Base-by-base conservation (phyloP, 208 protist genomes). In the Tritrichomonas foetus region DNA sequence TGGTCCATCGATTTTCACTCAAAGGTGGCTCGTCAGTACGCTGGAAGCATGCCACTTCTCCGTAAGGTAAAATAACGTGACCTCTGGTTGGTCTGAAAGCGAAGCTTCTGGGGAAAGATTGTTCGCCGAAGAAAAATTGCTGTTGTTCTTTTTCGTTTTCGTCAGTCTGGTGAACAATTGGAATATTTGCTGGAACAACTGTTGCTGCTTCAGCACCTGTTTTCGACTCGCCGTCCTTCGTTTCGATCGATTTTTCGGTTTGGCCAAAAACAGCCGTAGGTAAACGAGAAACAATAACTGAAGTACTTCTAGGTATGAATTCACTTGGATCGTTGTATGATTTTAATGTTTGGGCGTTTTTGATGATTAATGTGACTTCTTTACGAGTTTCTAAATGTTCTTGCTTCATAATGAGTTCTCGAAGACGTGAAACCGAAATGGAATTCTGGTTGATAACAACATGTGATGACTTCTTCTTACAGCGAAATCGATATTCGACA, bases 391-490 rank as follows among this genome's bases (percentile, higher is more conserved):
- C 78, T 5, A 89, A n/a, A 44, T 89, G 78, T 20, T 89, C 78
- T 50, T 89, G 78, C 30, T 89, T n/a, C 30, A 53, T 89, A 20
- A 89, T 89, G 8, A 53, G 47, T n/a, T 53, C 39, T 9, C 44
- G 44, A 49, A 89, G 78, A 44, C 47, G 78, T 3, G 33, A 53
- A n/a, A 89, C 20, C 33, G 78, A 16, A 39, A 89, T n/a, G 0
- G 47, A 44, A 3, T 44, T n/a, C 14, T n/a, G 16, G 36, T 25
- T 89, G 14, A 89, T 89, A 41, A 36, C 57, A 22, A 89, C 78
- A 89, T 89, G 44, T 14, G 78, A 89, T 55, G 78, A 89, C 47
- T 89, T 89, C 44, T 89, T 89, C 30, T 89, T 89, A 39, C 78
- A 53, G 0, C 78, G 9, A 50, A 89, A 89, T 47, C 78, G 25